phyloP scores from a whole-genome alignment of 1,284 basidiomycete species.

The Pseudozyma hubeiensis region DNA sequence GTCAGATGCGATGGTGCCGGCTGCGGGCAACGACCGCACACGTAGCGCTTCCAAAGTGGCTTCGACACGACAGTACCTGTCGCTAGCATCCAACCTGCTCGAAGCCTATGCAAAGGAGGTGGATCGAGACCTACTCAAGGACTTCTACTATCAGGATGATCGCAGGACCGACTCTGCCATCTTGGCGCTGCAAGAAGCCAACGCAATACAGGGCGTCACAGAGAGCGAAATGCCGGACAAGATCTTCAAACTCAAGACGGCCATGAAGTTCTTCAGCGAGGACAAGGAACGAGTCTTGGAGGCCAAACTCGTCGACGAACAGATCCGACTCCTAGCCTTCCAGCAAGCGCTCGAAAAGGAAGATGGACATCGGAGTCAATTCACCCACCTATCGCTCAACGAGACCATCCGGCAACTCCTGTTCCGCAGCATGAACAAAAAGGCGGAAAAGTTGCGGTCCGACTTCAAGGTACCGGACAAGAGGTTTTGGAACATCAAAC shows the following conservation, averaged over 20 bases:
- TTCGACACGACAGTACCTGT: conserved; percentile 42
- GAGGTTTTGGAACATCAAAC: conserved; percentile 56
- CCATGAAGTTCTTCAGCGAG: conserved; percentile 91
- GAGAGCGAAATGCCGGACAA: conserved; percentile 69
- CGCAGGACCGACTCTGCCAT: conserved; percentile 89
- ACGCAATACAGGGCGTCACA: conserved; percentile 16
- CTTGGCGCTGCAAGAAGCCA: conserved; percentile 80
- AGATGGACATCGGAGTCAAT: conserved; percentile 72
- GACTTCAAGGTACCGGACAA: conserved; percentile 65
- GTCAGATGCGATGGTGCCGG: conserved; percentile 30
- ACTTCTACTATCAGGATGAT: conserved; percentile 99
- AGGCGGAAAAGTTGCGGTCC: conserved; percentile 62
- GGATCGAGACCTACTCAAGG: conserved; percentile 88
- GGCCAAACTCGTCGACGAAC: conserved; percentile 94
- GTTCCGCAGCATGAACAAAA: conserved; percentile 53
- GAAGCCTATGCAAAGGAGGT: conserved; percentile 63
- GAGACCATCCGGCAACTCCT: conserved; percentile 62
- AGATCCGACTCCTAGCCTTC: conserved; percentile 77
- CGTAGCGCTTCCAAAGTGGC: conserved; percentile 27
- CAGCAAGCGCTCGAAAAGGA: conserved; percentile 92
- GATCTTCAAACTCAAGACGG: conserved; percentile 79
- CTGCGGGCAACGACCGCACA: conserved; percentile 1
- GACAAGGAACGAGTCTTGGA: conserved; percentile 91
- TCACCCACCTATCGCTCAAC: conserved; percentile 53
- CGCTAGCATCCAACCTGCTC: conserved; percentile 59